phyloP scores from a whole-genome alignment of 1,139 yeast species.

The Geotrichum histeridarum region DNA sequence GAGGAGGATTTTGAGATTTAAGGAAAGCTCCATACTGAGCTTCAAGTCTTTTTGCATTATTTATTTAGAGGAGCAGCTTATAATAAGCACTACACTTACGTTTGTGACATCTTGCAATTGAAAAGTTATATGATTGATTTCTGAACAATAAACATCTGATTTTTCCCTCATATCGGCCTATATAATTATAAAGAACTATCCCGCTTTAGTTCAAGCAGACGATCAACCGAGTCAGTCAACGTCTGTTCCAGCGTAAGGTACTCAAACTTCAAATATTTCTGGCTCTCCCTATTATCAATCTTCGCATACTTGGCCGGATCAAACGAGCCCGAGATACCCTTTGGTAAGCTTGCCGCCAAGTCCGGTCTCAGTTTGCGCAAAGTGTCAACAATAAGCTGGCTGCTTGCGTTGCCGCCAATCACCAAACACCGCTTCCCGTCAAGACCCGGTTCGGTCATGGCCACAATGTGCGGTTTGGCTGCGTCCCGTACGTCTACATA shows the following conservation, averaged over 20 bases:
- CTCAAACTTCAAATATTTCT: not conserved
- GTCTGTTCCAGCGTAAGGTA: not conserved
- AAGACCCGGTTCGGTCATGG: slow-evolving; percentile 24
- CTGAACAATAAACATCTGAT: too few species aligned
- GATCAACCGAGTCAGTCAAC: not conserved
- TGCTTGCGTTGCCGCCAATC: not conserved
- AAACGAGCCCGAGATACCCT: not conserved
- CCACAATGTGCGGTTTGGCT: slow-evolving; percentile 13
- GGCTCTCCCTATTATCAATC: not conserved
- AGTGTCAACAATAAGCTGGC: not conserved
- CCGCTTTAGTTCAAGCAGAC: not conserved
- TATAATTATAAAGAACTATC: too few species aligned
- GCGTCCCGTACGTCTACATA: slow-evolving; percentile 6
- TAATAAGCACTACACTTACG: too few species aligned
- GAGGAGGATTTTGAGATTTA: slow-evolving; percentile 3
- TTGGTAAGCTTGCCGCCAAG: not conserved
- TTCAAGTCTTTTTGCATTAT: too few species aligned
- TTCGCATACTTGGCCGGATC: not conserved
- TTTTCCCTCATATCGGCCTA: too few species aligned
- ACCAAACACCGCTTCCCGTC: slow-evolving; percentile 16
- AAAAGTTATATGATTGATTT: too few species aligned
- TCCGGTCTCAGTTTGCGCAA: not conserved
- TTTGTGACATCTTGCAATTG: too few species aligned
- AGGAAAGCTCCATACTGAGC: too few species aligned
- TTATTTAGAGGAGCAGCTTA: too few species aligned